These are phyloP conservation scores for Dioszegia crocea DNA, from an alignment of 768 basidiomycete species.

Conservation along the genomic window DNA sequence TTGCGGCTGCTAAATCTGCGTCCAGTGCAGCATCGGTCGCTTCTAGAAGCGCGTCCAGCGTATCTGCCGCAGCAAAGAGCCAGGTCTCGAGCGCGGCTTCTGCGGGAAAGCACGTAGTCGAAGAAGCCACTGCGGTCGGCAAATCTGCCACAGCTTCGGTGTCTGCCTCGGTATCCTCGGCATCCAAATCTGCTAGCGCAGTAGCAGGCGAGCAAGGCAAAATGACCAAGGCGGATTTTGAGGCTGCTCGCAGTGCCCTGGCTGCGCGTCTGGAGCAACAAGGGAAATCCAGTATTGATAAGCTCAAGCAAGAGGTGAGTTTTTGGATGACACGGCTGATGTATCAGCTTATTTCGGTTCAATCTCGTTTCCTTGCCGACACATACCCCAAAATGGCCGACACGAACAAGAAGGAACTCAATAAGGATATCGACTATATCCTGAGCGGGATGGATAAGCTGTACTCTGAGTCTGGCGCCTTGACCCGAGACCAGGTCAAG, in stretches of 20 bases:
- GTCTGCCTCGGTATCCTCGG: constrained; percentile 3
- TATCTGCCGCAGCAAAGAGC: background rate
- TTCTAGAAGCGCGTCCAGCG: constrained; percentile 3
- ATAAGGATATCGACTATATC: constrained; percentile 35
- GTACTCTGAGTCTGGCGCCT: constrained; percentile 22
- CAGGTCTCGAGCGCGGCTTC: background rate
- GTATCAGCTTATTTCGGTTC: constrained; percentile 7
- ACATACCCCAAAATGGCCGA: constrained; percentile 18
- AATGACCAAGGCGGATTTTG: constrained; percentile 11
- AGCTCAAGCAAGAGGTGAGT: constrained; percentile 31
- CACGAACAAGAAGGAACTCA: constrained; percentile 22
- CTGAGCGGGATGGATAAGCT: constrained; percentile 40
- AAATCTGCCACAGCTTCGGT: background rate
- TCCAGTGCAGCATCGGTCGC: constrained; percentile 7
- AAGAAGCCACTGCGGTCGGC: background rate
- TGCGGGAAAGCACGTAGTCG: background rate
- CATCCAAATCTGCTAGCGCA: background rate
- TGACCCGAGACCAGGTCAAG: constrained; percentile 27
- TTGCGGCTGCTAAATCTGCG: constrained; percentile 2
- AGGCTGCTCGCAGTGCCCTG: constrained; percentile 18
- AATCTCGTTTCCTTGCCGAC: constrained; percentile 6
- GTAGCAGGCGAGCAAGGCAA: background rate
- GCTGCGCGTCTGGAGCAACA: constrained; percentile 20
- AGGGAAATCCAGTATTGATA: constrained; percentile 25
- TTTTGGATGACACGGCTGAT: constrained; percentile 3